Percentiles rank a stretch among this genome's conserved stretches.
These are phyloP conservation scores for Fraxinus sp. DNA, from an alignment of 305 asterid species.

Conservation along the genomic window DNA sequence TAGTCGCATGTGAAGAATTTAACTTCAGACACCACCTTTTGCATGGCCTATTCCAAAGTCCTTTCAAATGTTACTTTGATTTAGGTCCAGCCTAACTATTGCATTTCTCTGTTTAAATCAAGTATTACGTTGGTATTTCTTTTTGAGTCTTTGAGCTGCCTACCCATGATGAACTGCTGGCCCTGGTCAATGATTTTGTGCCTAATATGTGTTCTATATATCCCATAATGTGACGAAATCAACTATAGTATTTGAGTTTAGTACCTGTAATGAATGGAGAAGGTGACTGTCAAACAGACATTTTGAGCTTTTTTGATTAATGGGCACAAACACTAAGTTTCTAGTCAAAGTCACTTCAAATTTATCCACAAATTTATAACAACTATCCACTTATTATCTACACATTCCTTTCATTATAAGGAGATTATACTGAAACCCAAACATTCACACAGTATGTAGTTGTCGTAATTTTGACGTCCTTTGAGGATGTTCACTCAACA, in stretches of 20 bases:
- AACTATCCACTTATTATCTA: background rate
- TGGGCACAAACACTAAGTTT: background rate
- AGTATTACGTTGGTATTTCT: background rate
- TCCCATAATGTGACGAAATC: background rate
- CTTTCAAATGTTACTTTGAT: background rate
- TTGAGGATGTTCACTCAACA: background rate
- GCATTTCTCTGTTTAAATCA: background rate
- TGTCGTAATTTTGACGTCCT: background rate
- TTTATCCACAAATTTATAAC: background rate
- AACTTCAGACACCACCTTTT: background rate
- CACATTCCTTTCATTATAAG: background rate
- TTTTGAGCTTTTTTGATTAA: background rate
- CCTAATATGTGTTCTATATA: conserved; percentile 10
- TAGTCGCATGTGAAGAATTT: background rate
- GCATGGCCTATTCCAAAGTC: background rate
- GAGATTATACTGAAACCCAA: background rate
- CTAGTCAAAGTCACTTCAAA: background rate
- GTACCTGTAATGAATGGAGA: conserved; percentile 16
- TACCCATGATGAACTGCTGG: conserved; percentile 4
- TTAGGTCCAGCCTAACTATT: background rate
- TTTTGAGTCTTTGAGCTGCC: conserved; percentile 13
- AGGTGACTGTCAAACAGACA: background rate
- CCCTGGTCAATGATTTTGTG: conserved; percentile 1
- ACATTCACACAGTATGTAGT: background rate
- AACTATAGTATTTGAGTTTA: conserved; percentile 11